These are phyloP conservation scores for Pseudevernia furfuracea DNA, from an alignment of 495 filamentous ascomycete genomes.

Conservation along the genomic window DNA sequence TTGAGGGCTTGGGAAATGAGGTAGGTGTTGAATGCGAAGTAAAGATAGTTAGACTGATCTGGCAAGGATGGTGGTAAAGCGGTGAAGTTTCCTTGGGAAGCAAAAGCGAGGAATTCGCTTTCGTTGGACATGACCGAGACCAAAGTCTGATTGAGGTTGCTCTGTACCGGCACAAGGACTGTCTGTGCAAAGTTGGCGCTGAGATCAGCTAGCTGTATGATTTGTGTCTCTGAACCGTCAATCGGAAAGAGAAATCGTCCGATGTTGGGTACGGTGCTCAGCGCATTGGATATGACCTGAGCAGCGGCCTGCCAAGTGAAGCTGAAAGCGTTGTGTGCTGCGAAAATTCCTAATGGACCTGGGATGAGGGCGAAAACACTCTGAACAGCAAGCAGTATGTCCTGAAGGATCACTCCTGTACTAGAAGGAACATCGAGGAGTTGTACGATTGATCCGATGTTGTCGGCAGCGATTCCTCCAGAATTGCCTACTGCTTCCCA, in stretches of 20 bases:
- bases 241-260: conserved; percentile 17
- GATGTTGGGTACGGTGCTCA: conserved; percentile 13
- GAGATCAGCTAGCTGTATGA: conserved; percentile 12
- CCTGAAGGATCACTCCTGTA: neutral
- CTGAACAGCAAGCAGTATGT: conserved; percentile 4
- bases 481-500: conserved; percentile 13
- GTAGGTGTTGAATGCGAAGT: conserved; percentile 19
- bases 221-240: neutral
- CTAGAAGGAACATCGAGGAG: conserved; percentile 1
- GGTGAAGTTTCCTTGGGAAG: conserved; percentile 15
- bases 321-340: conserved; percentile 11
- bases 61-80: neutral
- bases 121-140: conserved; percentile 9
- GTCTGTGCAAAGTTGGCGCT: conserved; percentile 10
- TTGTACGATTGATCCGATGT: conserved; percentile 12
- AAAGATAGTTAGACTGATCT: conserved; percentile 8
- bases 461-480: conserved; percentile 11
- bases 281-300: conserved; percentile 12
- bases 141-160: conserved; percentile 13
- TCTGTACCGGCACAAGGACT: conserved; percentile 7
- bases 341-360: conserved; percentile 13
- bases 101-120: conserved; percentile 18
- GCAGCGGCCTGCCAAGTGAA: conserved; percentile 12
- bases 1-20: conserved; percentile 12
- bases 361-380: conserved; percentile 11